Evolutionary conservation across 148 eudicot species (phyloP).

Genomic region (Camellia sinensis): DNA sequence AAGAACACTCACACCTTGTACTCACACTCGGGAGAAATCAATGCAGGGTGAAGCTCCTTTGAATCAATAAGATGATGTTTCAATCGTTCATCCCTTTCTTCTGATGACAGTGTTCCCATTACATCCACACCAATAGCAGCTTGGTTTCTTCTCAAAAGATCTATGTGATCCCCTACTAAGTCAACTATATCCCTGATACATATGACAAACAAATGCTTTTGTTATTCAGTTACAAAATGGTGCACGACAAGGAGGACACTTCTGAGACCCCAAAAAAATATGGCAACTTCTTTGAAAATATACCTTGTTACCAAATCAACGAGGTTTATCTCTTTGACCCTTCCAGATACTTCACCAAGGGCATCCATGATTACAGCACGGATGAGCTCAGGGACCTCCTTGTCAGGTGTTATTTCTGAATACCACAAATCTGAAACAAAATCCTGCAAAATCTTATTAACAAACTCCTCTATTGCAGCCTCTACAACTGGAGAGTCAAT

Average conservation of each 20-base stretch:
- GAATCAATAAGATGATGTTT: conserved; percentile 87
- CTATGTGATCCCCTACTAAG: conserved; percentile 80
- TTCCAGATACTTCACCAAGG: conserved; percentile 80
- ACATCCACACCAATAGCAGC: conserved; percentile 84
- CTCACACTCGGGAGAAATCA: conserved; percentile 85
- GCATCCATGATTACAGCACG: conserved; percentile 69
- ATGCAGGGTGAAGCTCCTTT: conserved; percentile 89
- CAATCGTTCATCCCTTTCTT: conserved; percentile 92
- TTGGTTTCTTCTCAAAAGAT: conserved; percentile 84
- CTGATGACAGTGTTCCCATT: conserved; percentile 85
- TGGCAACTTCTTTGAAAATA: not conserved
- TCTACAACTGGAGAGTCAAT: conserved; percentile 77
- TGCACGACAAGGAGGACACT: not conserved
- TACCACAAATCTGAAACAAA: conserved; percentile 90
- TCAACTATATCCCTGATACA: conserved; percentile 77
- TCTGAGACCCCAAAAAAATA: not conserved
- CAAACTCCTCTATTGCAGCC: conserved; percentile 78
- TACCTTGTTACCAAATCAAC: conserved; percentile 93
- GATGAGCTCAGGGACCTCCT: conserved; percentile 83
- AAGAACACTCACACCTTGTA: conserved; percentile 77
- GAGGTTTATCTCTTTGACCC: conserved; percentile 80
- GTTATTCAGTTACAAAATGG: conserved; percentile 12
- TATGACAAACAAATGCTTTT: conserved; percentile 16
- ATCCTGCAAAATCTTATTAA: conserved; percentile 68
- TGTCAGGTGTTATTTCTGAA: conserved; percentile 82